Conservation (phyloP, 768 basidiomycete species). For the Lactarius akahatsu region DNA sequence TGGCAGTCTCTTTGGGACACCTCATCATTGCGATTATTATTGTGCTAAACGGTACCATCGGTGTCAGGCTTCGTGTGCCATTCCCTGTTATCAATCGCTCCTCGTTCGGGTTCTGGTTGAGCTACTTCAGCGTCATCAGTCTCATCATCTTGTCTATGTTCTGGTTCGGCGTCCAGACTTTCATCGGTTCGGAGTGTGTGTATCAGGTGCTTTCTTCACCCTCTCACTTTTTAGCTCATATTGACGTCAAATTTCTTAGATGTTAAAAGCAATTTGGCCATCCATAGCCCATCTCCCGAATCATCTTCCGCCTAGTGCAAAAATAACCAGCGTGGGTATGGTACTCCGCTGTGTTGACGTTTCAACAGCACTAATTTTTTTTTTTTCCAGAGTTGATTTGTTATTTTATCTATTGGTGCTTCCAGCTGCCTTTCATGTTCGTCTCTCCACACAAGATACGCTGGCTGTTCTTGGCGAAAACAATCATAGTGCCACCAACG, state of each 20-base stretch:
- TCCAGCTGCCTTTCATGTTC: conserved; percentile 73
- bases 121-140: conserved; percentile 81
- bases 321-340: conserved; percentile 63
- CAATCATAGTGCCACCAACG: conserved; percentile 44
- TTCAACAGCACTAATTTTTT: conserved; percentile 9
- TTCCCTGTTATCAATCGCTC: conserved; percentile 81
- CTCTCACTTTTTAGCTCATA: not conserved
- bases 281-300: conserved; percentile 64
- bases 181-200: conserved; percentile 61
- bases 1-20: conserved; percentile 73
- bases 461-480: conserved; percentile 69
- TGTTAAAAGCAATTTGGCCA: conserved; percentile 85
- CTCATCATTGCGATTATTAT: conserved; percentile 69
- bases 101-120: conserved; percentile 87
- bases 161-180: conserved; percentile 78
- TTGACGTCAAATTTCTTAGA: conserved; percentile 34
- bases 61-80: conserved; percentile 72
- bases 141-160: conserved; percentile 77
- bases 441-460: conserved; percentile 76
- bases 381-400: conserved; percentile 55
- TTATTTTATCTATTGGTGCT: conserved; percentile 74
- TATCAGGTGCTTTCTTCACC: conserved; percentile 47
- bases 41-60: conserved; percentile 75
- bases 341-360: not conserved
- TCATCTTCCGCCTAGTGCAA: conserved; percentile 51